These are phyloP conservation scores for Nicotiana attenuata DNA, from an alignment of 257 asterid species.

Conservation along the genomic window DNA sequence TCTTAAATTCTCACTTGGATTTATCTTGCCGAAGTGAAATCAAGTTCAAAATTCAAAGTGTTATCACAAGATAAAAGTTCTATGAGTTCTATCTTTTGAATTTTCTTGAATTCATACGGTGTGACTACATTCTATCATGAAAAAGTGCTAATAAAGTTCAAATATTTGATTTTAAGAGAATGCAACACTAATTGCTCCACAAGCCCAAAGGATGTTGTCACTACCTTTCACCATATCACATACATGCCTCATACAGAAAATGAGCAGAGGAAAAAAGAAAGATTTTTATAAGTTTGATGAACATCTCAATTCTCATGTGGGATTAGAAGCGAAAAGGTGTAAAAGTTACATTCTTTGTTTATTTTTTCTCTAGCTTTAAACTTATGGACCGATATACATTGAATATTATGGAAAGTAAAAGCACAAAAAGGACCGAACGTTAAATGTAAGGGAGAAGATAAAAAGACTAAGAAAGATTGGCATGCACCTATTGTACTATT, in stretches of 20 bases:
- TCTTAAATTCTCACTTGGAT: no score
- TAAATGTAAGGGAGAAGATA: slow-evolving; percentile 12
- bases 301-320: slow-evolving; percentile 16
- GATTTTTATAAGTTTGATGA: slow-evolving; percentile 9
- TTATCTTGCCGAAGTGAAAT: no score
- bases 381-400: not conserved
- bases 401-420: not conserved
- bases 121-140: no score
- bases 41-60: no score
- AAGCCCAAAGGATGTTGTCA: slow-evolving; percentile 57
- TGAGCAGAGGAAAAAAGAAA: slow-evolving; percentile 18
- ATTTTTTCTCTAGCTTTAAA: not conserved
- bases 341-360: not conserved
- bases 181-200: slow-evolving; percentile 68
- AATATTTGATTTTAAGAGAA: slow-evolving; percentile 44
- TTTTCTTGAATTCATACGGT: no score
- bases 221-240: slow-evolving; percentile 42
- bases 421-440: not conserved
- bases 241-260: slow-evolving; percentile 52
- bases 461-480: not conserved
- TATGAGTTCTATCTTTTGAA: no score
- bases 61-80: no score
- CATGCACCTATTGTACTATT: no score
- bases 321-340: not conserved
- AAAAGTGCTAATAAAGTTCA: slow-evolving; percentile 21